These are phyloP conservation scores for Cetraspora pellucida DNA, from an alignment of 192 early-diverging fungal genomes.

Conservation along the genomic window DNA sequence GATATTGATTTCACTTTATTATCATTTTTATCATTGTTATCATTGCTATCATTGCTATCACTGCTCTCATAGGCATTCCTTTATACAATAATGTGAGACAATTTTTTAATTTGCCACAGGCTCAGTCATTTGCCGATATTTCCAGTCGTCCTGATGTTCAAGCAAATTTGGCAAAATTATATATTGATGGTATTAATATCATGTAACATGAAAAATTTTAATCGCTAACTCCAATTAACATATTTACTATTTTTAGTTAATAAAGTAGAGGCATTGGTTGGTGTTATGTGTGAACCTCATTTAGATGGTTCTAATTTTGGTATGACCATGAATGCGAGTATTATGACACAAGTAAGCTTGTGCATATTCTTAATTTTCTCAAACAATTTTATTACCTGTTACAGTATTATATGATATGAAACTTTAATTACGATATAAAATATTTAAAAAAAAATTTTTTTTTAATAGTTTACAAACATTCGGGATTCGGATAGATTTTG, in stretches of 20 bases:
- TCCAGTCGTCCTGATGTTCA: not conserved
- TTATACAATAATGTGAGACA: slow-evolving; percentile 25
- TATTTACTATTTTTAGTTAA: not conserved
- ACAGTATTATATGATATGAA: no score
- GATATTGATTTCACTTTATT: no score
- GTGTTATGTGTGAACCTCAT: slow-evolving; percentile 27
- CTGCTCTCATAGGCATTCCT: slow-evolving; percentile 13
- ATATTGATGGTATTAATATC: no score
- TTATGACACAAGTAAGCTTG: slow-evolving; percentile 12
- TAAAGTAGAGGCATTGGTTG: slow-evolving; percentile 14
- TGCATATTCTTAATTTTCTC: not conserved
- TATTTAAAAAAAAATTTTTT: no score
- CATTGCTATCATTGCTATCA: no score
- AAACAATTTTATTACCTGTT: slow-evolving; percentile 42
- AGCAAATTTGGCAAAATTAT: not conserved
- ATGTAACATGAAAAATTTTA: no score
- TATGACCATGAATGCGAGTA: not conserved
- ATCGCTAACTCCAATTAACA: no score
- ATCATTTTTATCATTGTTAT: no score
- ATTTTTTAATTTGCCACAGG: not conserved
- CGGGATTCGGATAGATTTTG: slow-evolving; percentile 44
- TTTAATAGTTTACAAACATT: no score
- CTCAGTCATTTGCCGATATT: slow-evolving; percentile 19
- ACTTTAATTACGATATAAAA: no score
- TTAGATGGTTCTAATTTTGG: slow-evolving; percentile 25